Base-by-base conservation (phyloP, 306 rosid species). In the Cucurbita ficifolia region DNA sequence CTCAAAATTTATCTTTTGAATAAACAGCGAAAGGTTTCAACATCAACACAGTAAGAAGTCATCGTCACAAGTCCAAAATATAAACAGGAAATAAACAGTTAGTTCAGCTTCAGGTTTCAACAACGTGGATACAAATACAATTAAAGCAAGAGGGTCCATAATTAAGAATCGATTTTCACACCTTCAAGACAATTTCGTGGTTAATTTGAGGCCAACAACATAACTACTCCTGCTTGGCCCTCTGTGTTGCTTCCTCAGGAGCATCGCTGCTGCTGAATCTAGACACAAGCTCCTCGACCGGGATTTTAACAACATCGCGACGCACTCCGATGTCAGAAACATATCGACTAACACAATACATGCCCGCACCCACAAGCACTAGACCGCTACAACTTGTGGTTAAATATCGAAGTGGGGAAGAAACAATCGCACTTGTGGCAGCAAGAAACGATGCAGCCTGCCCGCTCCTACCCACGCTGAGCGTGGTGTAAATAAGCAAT, bases 311-410 rank as follows among this genome's bases (percentile, higher is more conserved):
- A 12, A 80, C 85, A 77, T 84, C 90, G 8, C 81, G 73, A 18
- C 89, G 88, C 5, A 79, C 77, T 49, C 90, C 92, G 0, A 86
- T 86, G 51, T 90, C 96, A 48, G 84, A 86, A 70, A 36, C 56
- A 22, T 78, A 35, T 55, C 96, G 79, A 57, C 82, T 71, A n/a
- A 5, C 39, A 49, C 89, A 86, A 46, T 88, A 88, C 77, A 62
- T 12, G 51, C 84, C 87, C 71, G 61, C 70, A 4, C 90, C 87
- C 36, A 78, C 79, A 40, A 80, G 50, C 0, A 87, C 46, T 10
- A 85, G 52, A 5, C 87, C 87, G 10, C 76, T 29, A 42, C 73
- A 24, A 51, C 85, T 70, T 1, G 82, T 4, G 0, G 80, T 79
- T 76, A 84, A 22, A 8, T 76, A 82, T 18, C 76, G 50, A 38